phyloP scores from a whole-genome alignment of 345 rosid genomes.

The Hevea brasiliensis region DNA sequence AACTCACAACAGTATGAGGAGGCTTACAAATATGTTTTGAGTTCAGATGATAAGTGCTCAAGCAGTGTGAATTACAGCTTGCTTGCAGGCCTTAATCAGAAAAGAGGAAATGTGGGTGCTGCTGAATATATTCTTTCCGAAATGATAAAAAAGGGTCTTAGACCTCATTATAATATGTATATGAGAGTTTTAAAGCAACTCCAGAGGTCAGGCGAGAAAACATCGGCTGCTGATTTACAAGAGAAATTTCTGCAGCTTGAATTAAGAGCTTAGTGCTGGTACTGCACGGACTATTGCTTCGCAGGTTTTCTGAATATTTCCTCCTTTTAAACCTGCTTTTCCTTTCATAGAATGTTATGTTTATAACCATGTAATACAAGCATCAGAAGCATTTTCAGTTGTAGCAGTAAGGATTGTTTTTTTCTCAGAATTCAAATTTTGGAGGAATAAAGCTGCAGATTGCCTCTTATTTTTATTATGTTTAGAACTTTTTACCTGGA shows the following conservation, averaged over 20 bases:
- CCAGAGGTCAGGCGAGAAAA: slow-evolving; percentile 26
- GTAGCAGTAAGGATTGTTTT: not conserved
- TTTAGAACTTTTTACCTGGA: not conserved
- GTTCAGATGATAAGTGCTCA: slow-evolving; percentile 23
- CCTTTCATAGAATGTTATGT: not conserved
- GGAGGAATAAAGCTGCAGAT: not conserved
- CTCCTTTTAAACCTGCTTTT: not conserved
- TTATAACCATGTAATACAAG: not conserved
- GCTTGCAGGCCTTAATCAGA: slow-evolving; percentile 48
- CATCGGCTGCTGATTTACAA: slow-evolving; percentile 10
- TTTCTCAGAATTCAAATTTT: not conserved
- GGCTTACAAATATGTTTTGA: slow-evolving; percentile 39
- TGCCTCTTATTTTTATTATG: not conserved
- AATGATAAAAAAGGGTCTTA: slow-evolving; percentile 54
- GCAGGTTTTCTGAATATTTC: not conserved
- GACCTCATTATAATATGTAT: slow-evolving; percentile 40
- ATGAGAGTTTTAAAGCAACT: slow-evolving; percentile 36
- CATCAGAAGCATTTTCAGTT: not conserved
- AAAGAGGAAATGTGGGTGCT: slow-evolving; percentile 28
- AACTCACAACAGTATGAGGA: slow-evolving; percentile 28
- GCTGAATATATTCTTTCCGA: slow-evolving; percentile 44
- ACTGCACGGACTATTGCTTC: not conserved
- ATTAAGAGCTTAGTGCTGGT: not conserved
- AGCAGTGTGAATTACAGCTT: slow-evolving; percentile 37
- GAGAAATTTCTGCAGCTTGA: slow-evolving; percentile 13